These are phyloP conservation scores for Pythium oligandrum DNA, from an alignment of 352 stramenopile species.

Conservation along the genomic window DNA sequence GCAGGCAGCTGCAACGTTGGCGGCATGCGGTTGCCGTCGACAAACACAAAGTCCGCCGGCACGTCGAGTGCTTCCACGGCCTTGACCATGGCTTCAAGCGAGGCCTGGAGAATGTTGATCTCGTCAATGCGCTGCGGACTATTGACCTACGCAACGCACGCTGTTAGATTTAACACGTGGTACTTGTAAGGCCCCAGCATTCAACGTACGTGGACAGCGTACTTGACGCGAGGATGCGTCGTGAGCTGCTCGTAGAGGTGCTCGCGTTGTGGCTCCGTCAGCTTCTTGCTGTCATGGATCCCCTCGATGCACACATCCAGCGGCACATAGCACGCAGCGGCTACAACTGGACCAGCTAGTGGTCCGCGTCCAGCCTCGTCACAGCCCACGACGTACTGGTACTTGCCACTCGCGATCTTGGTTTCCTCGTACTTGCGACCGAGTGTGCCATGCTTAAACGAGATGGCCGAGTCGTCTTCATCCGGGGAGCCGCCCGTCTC, in stretches of 20 bases:
- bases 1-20: constrained; percentile 80
- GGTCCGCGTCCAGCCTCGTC: constrained; percentile 96
- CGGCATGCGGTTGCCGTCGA: constrained; percentile 96
- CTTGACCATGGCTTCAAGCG: constrained; percentile 93
- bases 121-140: constrained; percentile 92
- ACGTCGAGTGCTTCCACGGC: constrained; percentile 62
- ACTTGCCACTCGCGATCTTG: constrained; percentile 45
- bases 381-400: constrained; percentile 87
- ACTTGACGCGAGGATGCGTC: constrained; percentile 72
- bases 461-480: constrained; percentile 4
- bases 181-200: neutral
- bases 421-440: constrained; percentile 44
- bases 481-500: neutral
- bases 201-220: constrained; percentile 63
- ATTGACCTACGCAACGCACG: constrained; percentile 24
- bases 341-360: constrained; percentile 89
- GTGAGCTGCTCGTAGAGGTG: constrained; percentile 87
- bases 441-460: constrained; percentile 52
- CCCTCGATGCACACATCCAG: constrained; percentile 78
- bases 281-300: constrained; percentile 95
- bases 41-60: constrained; percentile 80
- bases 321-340: constrained; percentile 66
- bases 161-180: neutral
- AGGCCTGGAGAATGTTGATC: constrained; percentile 99
- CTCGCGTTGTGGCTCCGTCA: constrained; percentile 93